Evolutionary conservation across 2,329 filamentous ascomycete genomes (phyloP).

Genomic region (Ophiostoma ulmi): DNA sequence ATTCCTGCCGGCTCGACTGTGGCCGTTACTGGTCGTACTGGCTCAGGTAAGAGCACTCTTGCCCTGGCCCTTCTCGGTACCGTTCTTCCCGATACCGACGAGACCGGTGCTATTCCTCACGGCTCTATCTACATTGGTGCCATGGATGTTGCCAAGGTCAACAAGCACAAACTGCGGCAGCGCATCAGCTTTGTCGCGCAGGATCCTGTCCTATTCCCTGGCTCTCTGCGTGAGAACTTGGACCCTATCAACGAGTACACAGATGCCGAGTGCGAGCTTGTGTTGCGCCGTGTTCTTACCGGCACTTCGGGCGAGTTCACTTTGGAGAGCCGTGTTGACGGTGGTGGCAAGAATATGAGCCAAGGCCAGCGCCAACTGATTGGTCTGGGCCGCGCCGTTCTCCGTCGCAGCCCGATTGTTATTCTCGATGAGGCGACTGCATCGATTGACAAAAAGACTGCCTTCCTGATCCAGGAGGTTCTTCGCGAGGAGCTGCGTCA

Average conservation of each 20-base stretch:
- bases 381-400: constrained; percentile 54
- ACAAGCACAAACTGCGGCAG: constrained; percentile 52
- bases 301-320: constrained; percentile 33
- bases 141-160: constrained; percentile 48
- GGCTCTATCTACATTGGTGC: constrained; percentile 52
- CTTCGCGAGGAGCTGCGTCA: constrained; percentile 49
- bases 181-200: constrained; percentile 60
- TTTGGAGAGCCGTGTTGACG: constrained; percentile 50
- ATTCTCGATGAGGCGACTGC: constrained; percentile 63
- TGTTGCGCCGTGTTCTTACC: constrained; percentile 57
- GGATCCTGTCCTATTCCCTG: constrained; percentile 58
- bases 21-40: constrained; percentile 73
- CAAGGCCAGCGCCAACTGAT: constrained; percentile 60
- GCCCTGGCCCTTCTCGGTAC: constrained; percentile 56
- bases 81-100: constrained; percentile 41
- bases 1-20: constrained; percentile 62
- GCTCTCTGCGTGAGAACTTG: constrained; percentile 58
- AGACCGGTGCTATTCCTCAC: constrained; percentile 30
- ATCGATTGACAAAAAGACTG: constrained; percentile 56
- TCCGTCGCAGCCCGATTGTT: constrained; percentile 56
- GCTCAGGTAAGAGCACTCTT: constrained; percentile 79
- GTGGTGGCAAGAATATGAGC: constrained; percentile 56
- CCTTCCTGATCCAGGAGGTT: constrained; percentile 53
- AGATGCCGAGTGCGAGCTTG: constrained; percentile 45
- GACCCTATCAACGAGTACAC: constrained; percentile 60